These are phyloP conservation scores for Colletotrichum falcatum DNA, from an alignment of 2,329 filamentous ascomycete genomes.

Conservation along the genomic window DNA sequence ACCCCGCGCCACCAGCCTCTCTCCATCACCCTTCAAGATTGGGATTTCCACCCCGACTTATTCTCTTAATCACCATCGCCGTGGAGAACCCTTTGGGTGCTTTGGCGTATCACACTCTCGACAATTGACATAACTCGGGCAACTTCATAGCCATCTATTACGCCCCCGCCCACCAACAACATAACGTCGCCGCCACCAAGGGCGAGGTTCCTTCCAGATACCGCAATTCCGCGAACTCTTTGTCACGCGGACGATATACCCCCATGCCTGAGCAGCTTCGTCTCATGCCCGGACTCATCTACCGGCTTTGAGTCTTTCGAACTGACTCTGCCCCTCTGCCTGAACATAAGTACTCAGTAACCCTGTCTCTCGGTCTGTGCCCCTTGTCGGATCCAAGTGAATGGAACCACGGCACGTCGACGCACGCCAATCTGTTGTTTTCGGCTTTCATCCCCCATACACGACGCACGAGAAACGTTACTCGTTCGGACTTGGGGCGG, in stretches of 20 bases:
- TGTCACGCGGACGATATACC: slow-evolving; percentile 15
- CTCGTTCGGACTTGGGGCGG: slow-evolving; percentile 5
- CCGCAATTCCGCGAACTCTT: slow-evolving; percentile 24
- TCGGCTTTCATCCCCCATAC: background rate
- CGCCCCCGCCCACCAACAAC: background rate
- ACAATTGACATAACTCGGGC: background rate
- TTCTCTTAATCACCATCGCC: slow-evolving; percentile 12
- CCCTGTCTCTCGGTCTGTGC: slow-evolving; percentile 27
- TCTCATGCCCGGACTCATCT: slow-evolving; percentile 14
- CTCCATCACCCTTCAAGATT: slow-evolving; percentile 27
- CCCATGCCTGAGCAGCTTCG: slow-evolving; percentile 23
- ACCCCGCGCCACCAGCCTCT: slow-evolving; percentile 34
- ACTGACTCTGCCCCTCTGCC: slow-evolving; percentile 21
- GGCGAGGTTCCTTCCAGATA: background rate
- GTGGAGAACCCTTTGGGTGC: slow-evolving; percentile 7
- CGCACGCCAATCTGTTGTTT: background rate
- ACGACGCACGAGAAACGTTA: background rate
- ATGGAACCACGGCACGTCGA: slow-evolving; percentile 35
- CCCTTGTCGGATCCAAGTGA: slow-evolving; percentile 27
- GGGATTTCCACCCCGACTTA: slow-evolving; percentile 8
- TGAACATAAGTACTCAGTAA: slow-evolving; percentile 14
- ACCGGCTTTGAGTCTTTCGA: slow-evolving; percentile 25
- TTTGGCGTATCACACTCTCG: slow-evolving; percentile 1
- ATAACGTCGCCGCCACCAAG: slow-evolving; percentile 16
- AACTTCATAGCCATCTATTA: slow-evolving; percentile 1